Evolutionary conservation across 352 stramenopile genomes (phyloP), one percentile per base, ranked within the genome.

Genomic region (Phytophthora cryptogea): DNA sequence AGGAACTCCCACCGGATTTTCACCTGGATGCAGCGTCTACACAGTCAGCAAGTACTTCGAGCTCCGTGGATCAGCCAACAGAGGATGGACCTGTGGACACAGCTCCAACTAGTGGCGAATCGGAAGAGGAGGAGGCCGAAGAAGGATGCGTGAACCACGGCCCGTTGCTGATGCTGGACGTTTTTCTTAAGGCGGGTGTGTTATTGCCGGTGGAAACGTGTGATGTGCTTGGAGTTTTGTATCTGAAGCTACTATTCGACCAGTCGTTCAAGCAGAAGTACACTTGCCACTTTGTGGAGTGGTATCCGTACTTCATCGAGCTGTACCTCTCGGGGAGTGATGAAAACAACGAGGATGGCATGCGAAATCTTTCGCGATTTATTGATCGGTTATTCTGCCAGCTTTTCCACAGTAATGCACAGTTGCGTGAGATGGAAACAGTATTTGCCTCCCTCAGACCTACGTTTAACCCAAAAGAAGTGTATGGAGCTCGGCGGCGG

Each of bases 371-470:
- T 0, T 91, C 80, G 40, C 70, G 83, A 8, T 92, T 92, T 66
- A 89, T 94, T 40, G 85, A 94, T 48, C 81, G 85, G 26, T 57
- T 94, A 0, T 94, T 94, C 35, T 94, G 85, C 47, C 85, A 94
- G 55, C 70, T 94, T 8, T 94, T 94, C 57, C 85, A 94, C 55
- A 92, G 81, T 49, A 84, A 83, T 0, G 80, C 81, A 14, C 85
- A 94, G 49, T 66, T 94, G 2, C 72, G 78, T 7, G 78, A 89
- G 42, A 70, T 94, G 8, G 82, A 94, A 43, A 66, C 52, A 4
- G 54, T 79, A 0, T 90, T 87, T 14, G 58, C 63, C 7, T 64
- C 67, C 13, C 63, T 72, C 54, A 48, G 67, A 37, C 57, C 56
- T n/a, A 47, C 33, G 17, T 49, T 54, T 11, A 62, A 58, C 23